A percentile compares a stretch with the other conserved stretches of the same genome.
phyloP scores from a whole-genome alignment of 345 rosid genomes.

The Salix caprea region DNA sequence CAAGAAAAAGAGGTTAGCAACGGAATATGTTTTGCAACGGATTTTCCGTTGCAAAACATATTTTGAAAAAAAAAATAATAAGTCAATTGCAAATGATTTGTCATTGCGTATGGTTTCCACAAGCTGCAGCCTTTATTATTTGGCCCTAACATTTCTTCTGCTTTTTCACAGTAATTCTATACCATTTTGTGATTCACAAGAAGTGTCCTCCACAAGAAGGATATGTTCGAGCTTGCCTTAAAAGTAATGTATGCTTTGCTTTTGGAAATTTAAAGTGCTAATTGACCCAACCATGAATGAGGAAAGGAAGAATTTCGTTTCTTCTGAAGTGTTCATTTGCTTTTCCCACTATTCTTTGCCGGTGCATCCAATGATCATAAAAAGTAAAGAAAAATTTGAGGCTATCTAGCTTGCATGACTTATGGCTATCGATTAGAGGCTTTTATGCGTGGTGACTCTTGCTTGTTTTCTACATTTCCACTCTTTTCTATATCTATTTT shows the following conservation, averaged over 20 bases:
- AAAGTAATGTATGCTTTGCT: conserved; percentile 62
- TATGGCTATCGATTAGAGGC: background rate
- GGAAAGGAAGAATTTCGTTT: background rate
- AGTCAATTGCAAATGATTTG: too few species aligned
- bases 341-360: background rate
- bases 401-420: background rate
- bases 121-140: background rate
- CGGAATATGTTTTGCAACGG: too few species aligned
- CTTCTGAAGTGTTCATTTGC: background rate
- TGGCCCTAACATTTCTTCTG: conserved; percentile 3
- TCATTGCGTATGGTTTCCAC: background rate
- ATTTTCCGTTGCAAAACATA: too few species aligned
- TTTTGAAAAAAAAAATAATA: too few species aligned
- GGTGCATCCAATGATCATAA: background rate
- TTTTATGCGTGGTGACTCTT: background rate
- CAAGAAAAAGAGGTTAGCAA: too few species aligned
- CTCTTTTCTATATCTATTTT: background rate
- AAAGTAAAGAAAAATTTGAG: background rate
- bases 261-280: conserved; percentile 8
- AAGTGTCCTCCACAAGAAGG: conserved; percentile 65
- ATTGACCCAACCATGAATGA: background rate
- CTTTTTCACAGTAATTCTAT: conserved; percentile 65
- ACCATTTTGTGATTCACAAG: conserved; percentile 81
- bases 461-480: background rate
- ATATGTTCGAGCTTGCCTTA: conserved; percentile 81